phyloP scores from a whole-genome alignment of 108 stramenopile genomes.

The Pseudonitzschia multistriata region DNA sequence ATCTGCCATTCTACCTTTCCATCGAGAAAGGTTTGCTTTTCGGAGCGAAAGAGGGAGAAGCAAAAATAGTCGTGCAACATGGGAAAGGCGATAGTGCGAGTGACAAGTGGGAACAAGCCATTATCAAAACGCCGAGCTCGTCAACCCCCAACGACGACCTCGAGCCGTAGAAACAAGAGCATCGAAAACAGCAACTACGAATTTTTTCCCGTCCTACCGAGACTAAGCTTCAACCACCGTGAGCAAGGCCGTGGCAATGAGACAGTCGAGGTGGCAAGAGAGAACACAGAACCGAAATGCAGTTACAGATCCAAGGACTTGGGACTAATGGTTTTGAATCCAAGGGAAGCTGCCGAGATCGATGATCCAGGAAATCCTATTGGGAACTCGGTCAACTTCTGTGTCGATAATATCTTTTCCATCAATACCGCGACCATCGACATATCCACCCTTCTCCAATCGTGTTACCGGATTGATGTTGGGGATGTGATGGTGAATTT shows the following conservation, averaged over 20 bases:
- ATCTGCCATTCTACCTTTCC: too few species aligned
- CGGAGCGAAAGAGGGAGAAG: too few species aligned
- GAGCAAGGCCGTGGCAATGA: too few species aligned
- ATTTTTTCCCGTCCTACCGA: not conserved
- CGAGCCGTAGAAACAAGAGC: not conserved
- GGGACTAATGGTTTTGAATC: not conserved
- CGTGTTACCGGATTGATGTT: not conserved
- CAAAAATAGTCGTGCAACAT: not conserved
- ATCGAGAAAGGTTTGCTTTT: too few species aligned
- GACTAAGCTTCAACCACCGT: not conserved
- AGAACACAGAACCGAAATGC: not conserved
- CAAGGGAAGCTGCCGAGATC: not conserved
- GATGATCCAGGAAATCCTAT: constrained; percentile 12
- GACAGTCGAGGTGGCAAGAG: too few species aligned
- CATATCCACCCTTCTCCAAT: not conserved
- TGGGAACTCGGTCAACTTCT: constrained; percentile 2
- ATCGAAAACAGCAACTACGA: not conserved
- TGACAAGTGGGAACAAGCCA: not conserved
- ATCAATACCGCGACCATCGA: not conserved
- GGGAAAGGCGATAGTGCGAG: not conserved
- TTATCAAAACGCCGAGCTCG: not conserved
- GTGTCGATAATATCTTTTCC: not conserved
- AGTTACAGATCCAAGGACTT: not conserved
- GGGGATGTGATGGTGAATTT: not conserved
- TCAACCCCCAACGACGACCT: not conserved